These are phyloP conservation scores for Flammula alnicola DNA, from an alignment of 1,284 basidiomycete genomes.

Conservation along the genomic window DNA sequence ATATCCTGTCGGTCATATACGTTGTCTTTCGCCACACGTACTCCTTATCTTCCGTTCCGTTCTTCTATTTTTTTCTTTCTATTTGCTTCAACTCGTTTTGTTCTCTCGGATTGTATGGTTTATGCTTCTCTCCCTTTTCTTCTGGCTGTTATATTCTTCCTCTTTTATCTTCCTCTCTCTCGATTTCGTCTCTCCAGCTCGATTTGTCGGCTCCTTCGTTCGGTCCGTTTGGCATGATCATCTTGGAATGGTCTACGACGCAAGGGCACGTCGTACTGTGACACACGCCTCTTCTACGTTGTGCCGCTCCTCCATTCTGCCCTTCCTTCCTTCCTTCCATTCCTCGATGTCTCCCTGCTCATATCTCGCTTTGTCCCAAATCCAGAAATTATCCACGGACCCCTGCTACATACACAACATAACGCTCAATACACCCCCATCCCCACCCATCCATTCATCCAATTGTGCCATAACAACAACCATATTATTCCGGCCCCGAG, in stretches of 20 bases:
- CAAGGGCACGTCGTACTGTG: no score
- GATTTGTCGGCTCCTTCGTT: no score
- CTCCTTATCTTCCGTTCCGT: no score
- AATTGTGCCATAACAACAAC: constrained; percentile 17
- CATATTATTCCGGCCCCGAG: not conserved
- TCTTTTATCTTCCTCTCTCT: not conserved
- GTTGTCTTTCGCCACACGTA: no score
- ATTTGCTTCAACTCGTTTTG: constrained; percentile 4
- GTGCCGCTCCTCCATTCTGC: not conserved
- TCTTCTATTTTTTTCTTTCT: not conserved
- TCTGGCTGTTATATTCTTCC: constrained; percentile 1
- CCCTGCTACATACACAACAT: not conserved
- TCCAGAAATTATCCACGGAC: not conserved
- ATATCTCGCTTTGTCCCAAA: constrained; percentile 9
- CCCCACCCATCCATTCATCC: not conserved
- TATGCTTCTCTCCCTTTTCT: no score
- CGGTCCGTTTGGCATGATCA: no score
- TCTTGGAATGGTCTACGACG: no score
- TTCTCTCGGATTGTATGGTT: constrained; percentile 24
- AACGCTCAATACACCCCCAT: constrained; percentile 13
- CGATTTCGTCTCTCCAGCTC: no score
- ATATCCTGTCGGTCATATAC: no score
- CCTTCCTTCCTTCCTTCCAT: no score
- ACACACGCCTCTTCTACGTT: no score
- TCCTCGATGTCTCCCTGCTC: not conserved